These are phyloP conservation scores for Aspergillus ellipticus DNA, from an alignment of 495 filamentous ascomycete species.

Conservation along the genomic window DNA sequence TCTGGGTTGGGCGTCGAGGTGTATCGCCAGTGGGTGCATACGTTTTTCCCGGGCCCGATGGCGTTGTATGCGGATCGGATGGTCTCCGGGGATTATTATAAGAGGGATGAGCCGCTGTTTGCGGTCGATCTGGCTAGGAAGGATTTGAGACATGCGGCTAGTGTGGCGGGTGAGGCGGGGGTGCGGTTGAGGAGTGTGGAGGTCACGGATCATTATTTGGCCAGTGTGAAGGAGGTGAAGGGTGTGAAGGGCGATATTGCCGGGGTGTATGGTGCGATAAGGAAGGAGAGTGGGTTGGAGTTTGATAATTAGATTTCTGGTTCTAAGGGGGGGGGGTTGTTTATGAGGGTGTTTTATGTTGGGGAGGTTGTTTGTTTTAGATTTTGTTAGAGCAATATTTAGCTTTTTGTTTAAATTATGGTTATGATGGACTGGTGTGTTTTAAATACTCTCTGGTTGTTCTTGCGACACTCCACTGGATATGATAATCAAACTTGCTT, in stretches of 20 bases:
- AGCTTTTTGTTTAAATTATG: too few relatives aligned
- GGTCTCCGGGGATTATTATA: constrained; percentile 68
- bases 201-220: constrained; percentile 65
- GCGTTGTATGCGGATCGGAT: constrained; percentile 71
- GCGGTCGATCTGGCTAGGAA: constrained; percentile 84
- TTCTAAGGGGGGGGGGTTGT: too few relatives aligned
- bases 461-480: too few relatives aligned
- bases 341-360: too few relatives aligned
- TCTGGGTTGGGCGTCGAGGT: constrained; percentile 68
- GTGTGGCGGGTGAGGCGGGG: constrained; percentile 60
- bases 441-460: too few relatives aligned
- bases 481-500: too few relatives aligned
- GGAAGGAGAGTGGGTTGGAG: constrained; percentile 64
- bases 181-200: constrained; percentile 61
- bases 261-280: constrained; percentile 74
- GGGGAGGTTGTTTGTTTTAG: too few relatives aligned
- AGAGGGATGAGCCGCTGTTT: constrained; percentile 73
- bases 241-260: constrained; percentile 80
- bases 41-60: constrained; percentile 53
- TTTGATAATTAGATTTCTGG: constrained; percentile 64
- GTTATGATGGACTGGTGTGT: too few relatives aligned
- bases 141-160: constrained; percentile 73
- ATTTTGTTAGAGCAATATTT: too few relatives aligned
- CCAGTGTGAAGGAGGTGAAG: constrained; percentile 63
- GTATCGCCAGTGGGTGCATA: constrained; percentile 62